These are phyloP conservation scores for Aspergillus ostianus DNA, from an alignment of 495 filamentous ascomycete genomes.

Conservation along the genomic window DNA sequence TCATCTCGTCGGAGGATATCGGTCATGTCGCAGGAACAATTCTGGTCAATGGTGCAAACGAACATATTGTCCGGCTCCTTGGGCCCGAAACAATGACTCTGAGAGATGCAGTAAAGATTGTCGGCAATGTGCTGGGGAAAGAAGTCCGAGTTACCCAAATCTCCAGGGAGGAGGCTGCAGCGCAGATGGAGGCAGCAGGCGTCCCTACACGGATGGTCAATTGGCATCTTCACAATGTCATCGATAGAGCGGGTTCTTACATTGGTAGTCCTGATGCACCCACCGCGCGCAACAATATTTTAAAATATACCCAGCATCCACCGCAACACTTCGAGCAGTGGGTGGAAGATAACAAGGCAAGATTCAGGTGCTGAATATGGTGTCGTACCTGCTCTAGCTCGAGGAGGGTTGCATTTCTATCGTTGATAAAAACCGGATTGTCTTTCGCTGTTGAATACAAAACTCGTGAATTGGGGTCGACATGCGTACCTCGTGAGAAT, in stretches of 20 bases:
- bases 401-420: too few species aligned
- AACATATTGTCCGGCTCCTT: constrained; percentile 19
- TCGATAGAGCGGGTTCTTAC: too few species aligned
- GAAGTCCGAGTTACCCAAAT: constrained; percentile 21
- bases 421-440: too few species aligned
- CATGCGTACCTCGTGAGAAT: too few species aligned
- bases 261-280: background rate
- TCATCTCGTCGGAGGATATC: constrained; percentile 31
- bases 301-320: constrained; percentile 23
- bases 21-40: constrained; percentile 27
- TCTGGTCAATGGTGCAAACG: constrained; percentile 18
- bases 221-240: background rate
- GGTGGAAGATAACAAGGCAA: constrained; percentile 24
- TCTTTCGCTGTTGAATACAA: too few species aligned
- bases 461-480: too few species aligned
- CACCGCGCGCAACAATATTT: constrained; percentile 17
- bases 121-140: constrained; percentile 24
- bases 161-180: constrained; percentile 17
- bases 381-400: too few species aligned
- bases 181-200: constrained; percentile 9
- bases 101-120: constrained; percentile 13
- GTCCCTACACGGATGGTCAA: constrained; percentile 19
- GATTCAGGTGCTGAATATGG: background rate
- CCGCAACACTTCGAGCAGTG: constrained; percentile 27
- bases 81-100: constrained; percentile 22